phyloP scores from a whole-genome alignment of 2,329 filamentous ascomycete species.

The Phoma sp. region DNA sequence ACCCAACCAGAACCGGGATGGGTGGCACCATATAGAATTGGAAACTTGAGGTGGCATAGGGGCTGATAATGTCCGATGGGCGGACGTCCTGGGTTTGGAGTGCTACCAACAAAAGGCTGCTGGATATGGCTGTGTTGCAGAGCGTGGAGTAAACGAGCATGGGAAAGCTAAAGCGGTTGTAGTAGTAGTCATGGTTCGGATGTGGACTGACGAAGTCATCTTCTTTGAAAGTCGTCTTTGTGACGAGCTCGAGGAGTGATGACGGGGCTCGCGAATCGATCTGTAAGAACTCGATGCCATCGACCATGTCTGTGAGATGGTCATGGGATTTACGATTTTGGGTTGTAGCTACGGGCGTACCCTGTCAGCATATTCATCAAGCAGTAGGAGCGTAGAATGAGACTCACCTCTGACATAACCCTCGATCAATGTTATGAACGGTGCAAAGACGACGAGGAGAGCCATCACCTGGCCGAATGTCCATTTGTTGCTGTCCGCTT shows the following conservation, averaged over 20 bases:
- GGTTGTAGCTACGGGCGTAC: not conserved
- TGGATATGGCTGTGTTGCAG: not conserved
- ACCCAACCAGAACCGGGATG: not conserved
- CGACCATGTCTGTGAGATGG: not conserved
- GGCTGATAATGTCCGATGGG: not conserved
- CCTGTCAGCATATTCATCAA: too few relatives aligned
- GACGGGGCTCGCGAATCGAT: not conserved
- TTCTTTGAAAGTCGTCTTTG: not conserved
- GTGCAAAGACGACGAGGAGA: slow-evolving; percentile 12
- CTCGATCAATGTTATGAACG: slow-evolving; percentile 9
- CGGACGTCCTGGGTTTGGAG: slow-evolving; percentile 1
- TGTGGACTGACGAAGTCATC: slow-evolving; percentile 2
- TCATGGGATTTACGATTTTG: not conserved
- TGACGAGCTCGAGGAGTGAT: not conserved
- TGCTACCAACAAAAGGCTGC: not conserved
- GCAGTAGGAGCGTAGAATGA: not conserved
- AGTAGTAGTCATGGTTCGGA: slow-evolving; percentile 10
- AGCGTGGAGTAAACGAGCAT: slow-evolving; percentile 1
- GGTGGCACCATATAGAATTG: slow-evolving; percentile 1
- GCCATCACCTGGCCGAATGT: slow-evolving; percentile 19
- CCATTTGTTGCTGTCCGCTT: slow-evolving; percentile 9
- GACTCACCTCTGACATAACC: slow-evolving; percentile 7
- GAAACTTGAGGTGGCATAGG: not conserved
- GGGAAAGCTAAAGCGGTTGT: slow-evolving; percentile 7
- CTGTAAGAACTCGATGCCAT: slow-evolving; percentile 1